These are phyloP conservation scores for Chrysanthemum makinoi DNA, from an alignment of 129 eudicot species.

Conservation along the genomic window DNA sequence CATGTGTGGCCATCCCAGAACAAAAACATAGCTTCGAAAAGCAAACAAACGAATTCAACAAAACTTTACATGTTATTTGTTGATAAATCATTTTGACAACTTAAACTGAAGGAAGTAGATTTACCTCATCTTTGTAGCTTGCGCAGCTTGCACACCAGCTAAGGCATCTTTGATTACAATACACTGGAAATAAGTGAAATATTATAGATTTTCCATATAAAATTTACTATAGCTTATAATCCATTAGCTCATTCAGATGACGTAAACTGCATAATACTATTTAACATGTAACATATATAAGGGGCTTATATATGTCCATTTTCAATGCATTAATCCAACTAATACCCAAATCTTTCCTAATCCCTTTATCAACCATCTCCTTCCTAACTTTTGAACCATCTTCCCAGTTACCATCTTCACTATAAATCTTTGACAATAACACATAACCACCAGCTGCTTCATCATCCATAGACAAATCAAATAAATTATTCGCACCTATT, in stretches of 20 bases:
- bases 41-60: constrained; percentile 6
- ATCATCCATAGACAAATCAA: constrained; percentile 27
- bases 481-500: constrained; percentile 20
- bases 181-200: constrained; percentile 50
- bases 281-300: not conserved
- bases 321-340: constrained; percentile 38
- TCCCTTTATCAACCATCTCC: constrained; percentile 25
- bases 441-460: constrained; percentile 26
- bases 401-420: no score
- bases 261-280: no score
- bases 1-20: constrained; percentile 1
- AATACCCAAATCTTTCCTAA: constrained; percentile 31
- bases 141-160: constrained; percentile 98
- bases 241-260: no score
- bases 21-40: not conserved
- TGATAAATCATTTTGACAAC: constrained; percentile 7
- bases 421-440: constrained; percentile 13
- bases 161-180: constrained; percentile 96
- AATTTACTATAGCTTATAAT: not conserved
- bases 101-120: not conserved
- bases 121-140: constrained; percentile 92
- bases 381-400: constrained; percentile 5
- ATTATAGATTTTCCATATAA: constrained; percentile 2
- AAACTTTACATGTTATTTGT: constrained; percentile 1
- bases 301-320: not conserved